These are phyloP conservation scores for Naganishia vaughanmartiniae DNA, from an alignment of 768 basidiomycete genomes.

Conservation along the genomic window DNA sequence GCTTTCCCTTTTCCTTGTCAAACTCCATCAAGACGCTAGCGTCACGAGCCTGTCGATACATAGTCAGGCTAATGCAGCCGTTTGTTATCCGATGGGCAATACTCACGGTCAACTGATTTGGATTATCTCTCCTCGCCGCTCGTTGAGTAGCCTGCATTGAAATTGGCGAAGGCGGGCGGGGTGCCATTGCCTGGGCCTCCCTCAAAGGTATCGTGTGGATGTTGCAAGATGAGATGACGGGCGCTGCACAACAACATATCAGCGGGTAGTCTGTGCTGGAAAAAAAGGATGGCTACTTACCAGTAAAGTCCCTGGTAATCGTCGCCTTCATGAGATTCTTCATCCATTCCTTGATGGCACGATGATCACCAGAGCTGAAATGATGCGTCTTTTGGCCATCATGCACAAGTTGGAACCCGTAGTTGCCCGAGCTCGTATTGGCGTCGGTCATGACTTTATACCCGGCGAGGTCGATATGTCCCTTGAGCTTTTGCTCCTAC, in stretches of 20 bases:
- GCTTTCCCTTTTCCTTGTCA: conserved; percentile 51
- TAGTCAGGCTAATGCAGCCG: conserved; percentile 32
- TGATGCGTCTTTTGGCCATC: conserved; percentile 80
- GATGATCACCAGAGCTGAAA: conserved; percentile 88
- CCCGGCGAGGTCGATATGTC: conserved; percentile 85
- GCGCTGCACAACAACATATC: conserved; percentile 56
- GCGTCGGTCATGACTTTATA: conserved; percentile 93
- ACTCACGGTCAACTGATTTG: conserved; percentile 63
- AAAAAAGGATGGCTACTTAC: conserved; percentile 56
- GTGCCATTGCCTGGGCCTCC: conserved; percentile 94
- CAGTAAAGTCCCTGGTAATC: conserved; percentile 86
- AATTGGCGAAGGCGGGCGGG: conserved; percentile 86
- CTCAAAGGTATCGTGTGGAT: conserved; percentile 92
- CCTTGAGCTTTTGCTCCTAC: conserved; percentile 91
- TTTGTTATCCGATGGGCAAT: not conserved
- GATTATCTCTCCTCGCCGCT: conserved; percentile 78
- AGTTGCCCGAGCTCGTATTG: conserved; percentile 83
- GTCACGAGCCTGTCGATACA: conserved; percentile 56
- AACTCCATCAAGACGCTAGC: conserved; percentile 64
- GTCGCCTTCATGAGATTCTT: conserved; percentile 99
- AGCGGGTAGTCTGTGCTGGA: conserved; percentile 1
- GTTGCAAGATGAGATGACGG: conserved; percentile 93
- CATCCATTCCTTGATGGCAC: conserved; percentile 93
- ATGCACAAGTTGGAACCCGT: conserved; percentile 92
- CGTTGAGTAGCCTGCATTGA: conserved; percentile 84